phyloP scores from a whole-genome alignment of 768 basidiomycete species.

The Exidia glandulosa region DNA sequence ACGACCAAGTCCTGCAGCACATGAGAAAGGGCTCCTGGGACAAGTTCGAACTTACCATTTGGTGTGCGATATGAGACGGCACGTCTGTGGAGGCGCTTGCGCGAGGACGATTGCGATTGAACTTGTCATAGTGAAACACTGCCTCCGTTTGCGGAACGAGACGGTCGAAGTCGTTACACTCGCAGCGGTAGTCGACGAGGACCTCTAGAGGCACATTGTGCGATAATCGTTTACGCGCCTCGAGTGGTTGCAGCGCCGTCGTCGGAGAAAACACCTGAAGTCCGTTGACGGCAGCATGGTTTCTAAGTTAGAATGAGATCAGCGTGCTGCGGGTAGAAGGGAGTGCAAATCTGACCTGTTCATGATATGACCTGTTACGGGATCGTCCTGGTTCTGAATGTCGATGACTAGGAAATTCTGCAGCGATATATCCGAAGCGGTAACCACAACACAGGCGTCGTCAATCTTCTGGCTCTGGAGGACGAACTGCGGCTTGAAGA shows the following conservation, averaged over 20 bases:
- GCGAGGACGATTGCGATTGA: slow-evolving; percentile 79
- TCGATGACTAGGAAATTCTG: slow-evolving; percentile 78
- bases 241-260: background rate
- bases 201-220: slow-evolving; percentile 75
- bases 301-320: slow-evolving; percentile 32
- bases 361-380: slow-evolving; percentile 77
- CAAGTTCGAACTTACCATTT: slow-evolving; percentile 37
- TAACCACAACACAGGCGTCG: slow-evolving; percentile 57
- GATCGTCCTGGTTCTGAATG: slow-evolving; percentile 63
- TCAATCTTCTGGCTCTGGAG: slow-evolving; percentile 47
- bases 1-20: slow-evolving; percentile 61
- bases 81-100: slow-evolving; percentile 48
- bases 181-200: slow-evolving; percentile 72
- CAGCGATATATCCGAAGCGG: slow-evolving; percentile 70
- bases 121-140: slow-evolving; percentile 82
- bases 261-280: slow-evolving; percentile 83
- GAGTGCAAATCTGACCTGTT: slow-evolving; percentile 46
- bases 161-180: slow-evolving; percentile 75
- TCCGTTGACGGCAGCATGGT: slow-evolving; percentile 64
- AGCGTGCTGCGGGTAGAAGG: background rate
- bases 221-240: background rate
- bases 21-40: background rate
- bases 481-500: slow-evolving; percentile 85
- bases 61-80: slow-evolving; percentile 46
- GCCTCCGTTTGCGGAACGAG: slow-evolving; percentile 84